phyloP scores from a whole-genome alignment of 2,329 filamentous ascomycete genomes.

The Sporothrix phasma region DNA sequence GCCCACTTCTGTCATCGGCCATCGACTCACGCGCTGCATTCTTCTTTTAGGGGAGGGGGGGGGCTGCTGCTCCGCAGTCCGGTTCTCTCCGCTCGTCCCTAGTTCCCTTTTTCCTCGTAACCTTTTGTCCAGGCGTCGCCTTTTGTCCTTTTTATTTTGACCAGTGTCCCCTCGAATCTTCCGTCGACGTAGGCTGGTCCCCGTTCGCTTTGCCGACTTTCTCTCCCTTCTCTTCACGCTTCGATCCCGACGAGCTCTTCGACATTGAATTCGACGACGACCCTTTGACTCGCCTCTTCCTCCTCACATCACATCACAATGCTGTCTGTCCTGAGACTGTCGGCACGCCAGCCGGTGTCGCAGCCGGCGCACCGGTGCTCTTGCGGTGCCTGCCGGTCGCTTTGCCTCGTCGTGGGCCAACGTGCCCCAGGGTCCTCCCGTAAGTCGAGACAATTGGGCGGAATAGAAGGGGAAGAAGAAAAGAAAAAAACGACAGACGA shows the following conservation, averaged over 20 bases:
- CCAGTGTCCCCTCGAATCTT: not conserved
- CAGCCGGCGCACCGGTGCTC: slow-evolving; percentile 28
- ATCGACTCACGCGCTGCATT: slow-evolving; percentile 1
- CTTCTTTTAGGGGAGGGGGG: too few species aligned
- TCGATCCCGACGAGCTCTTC: not conserved
- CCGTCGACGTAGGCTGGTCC: not conserved
- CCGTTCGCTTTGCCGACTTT: not conserved
- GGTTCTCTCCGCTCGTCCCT: slow-evolving; percentile 14
- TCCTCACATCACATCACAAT: slow-evolving; percentile 27
- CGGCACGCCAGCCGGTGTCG: slow-evolving; percentile 36
- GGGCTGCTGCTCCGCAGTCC: slow-evolving; percentile 4
- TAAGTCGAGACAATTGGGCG: slow-evolving; percentile 38
- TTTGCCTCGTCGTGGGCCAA: slow-evolving; percentile 78
- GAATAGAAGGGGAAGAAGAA: not conserved
- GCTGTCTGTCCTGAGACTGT: slow-evolving; percentile 47
- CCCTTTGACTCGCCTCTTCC: not conserved
- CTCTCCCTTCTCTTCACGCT: not conserved
- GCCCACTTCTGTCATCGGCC: not conserved
- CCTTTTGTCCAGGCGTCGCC: not conserved
- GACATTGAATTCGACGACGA: not conserved
- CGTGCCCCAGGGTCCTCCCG: slow-evolving; percentile 88
- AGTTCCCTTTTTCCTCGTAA: slow-evolving; percentile 9
- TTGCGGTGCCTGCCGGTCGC: slow-evolving; percentile 36
- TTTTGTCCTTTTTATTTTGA: slow-evolving; percentile 5
- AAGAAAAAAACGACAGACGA: not conserved